phyloP scores from a whole-genome alignment of 1,284 basidiomycete genomes.

The Irpex lacteus region DNA sequence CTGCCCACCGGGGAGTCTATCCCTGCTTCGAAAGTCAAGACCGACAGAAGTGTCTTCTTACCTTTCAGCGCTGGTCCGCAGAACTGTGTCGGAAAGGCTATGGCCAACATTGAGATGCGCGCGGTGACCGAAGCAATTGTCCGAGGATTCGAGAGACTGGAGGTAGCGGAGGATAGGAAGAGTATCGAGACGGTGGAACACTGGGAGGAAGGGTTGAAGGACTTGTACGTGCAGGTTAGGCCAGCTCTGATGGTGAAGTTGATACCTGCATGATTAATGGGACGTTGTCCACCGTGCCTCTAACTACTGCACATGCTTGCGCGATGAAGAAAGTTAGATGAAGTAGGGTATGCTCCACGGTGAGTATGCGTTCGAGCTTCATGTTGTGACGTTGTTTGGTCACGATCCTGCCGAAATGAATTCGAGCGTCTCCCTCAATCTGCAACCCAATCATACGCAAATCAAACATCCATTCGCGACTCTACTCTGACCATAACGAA shows the following conservation, averaged over 20 bases:
- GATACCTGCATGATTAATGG: no score
- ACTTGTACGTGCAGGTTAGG: constrained; percentile 6
- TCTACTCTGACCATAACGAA: no score
- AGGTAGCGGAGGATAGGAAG: not conserved
- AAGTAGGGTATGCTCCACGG: no score
- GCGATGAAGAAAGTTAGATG: no score
- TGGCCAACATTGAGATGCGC: constrained; percentile 21
- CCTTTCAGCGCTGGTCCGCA: constrained; percentile 25
- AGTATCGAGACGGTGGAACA: not conserved
- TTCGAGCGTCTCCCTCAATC: no score
- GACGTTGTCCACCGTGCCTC: no score
- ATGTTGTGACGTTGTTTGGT: no score
- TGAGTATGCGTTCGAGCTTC: no score
- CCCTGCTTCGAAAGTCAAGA: constrained; percentile 1
- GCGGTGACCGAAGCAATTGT: constrained; percentile 9
- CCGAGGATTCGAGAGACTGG: constrained; percentile 9
- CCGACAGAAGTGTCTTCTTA: constrained; percentile 19
- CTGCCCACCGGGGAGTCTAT: constrained; percentile 7
- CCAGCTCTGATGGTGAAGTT: constrained; percentile 12
- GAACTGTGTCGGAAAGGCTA: constrained; percentile 25
- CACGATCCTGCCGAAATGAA: no score
- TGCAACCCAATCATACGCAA: no score
- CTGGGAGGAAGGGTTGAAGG: constrained; percentile 10
- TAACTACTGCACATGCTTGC: no score
- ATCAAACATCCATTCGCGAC: no score